Evolutionary conservation across 371 early-diverging fungal species (phyloP).

Genomic region (Haplosporangium sp.): DNA sequence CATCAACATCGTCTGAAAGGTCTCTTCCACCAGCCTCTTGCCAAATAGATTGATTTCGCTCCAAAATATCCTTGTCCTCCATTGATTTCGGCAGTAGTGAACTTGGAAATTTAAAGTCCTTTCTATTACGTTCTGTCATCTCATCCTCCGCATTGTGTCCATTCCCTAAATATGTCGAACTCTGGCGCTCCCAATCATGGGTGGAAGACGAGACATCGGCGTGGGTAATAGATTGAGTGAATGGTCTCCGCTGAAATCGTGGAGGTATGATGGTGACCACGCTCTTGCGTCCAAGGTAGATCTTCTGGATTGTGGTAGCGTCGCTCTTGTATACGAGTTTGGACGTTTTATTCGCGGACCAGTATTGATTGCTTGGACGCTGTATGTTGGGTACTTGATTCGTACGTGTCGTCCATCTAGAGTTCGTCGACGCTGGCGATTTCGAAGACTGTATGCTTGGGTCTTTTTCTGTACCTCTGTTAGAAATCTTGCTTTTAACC

Average conservation of each 20-base stretch:
- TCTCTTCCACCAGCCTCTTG: slow-evolving; percentile 28
- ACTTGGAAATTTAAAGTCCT: slow-evolving; percentile 13
- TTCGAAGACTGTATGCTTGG: no score
- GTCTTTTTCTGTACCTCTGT: no score
- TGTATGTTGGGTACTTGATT: no score
- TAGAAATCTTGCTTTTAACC: no score
- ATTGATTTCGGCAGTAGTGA: slow-evolving; percentile 30
- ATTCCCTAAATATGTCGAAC: background rate
- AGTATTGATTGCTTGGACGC: no score
- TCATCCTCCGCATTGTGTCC: background rate
- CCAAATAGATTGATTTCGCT: slow-evolving; percentile 46
- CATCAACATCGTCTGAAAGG: slow-evolving; percentile 5
- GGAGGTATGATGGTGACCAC: slow-evolving; percentile 14
- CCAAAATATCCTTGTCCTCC: slow-evolving; percentile 28
- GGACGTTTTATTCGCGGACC: background rate
- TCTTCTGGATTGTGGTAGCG: slow-evolving; percentile 1
- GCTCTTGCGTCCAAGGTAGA: slow-evolving; percentile 10
- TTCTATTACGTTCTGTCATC: background rate
- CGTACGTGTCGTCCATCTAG: no score
- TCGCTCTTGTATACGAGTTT: slow-evolving; percentile 4
- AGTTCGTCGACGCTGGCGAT: no score
- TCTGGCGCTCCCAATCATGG: no score
- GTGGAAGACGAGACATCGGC: background rate
- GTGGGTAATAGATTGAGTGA: background rate
- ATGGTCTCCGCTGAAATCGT: slow-evolving; percentile 5